Percentiles rank a stretch among this genome's conserved stretches.
Conservation (phyloP, 2,329 filamentous ascomycete genomes). For the Orbilia ellipsospora region DNA sequence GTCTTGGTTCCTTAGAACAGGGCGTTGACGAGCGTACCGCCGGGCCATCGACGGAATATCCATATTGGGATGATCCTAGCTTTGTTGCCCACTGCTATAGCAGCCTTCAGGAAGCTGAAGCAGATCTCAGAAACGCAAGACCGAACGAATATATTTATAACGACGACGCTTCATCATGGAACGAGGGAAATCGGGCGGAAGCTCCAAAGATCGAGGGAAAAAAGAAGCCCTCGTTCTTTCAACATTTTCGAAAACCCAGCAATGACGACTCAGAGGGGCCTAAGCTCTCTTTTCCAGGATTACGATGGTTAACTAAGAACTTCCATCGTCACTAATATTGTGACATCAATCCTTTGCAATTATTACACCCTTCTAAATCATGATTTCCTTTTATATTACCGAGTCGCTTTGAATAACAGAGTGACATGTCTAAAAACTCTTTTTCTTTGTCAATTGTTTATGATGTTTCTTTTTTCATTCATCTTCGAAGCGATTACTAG, state of each 20-base stretch:
- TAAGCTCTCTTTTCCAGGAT: neutral
- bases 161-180: conserved; percentile 1
- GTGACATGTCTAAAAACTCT: neutral
- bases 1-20: neutral
- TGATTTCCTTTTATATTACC: neutral
- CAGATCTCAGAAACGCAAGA: neutral
- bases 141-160: neutral
- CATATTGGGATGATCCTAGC: conserved; percentile 21
- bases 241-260: neutral
- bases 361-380: neutral
- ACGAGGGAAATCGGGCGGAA: neutral
- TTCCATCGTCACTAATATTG: neutral
- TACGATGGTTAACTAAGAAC: conserved; percentile 7
- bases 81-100: conserved; percentile 21
- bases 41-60: neutral
- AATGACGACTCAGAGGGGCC: neutral
- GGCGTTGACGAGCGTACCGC: neutral
- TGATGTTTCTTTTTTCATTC: neutral
- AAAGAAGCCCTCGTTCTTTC: conserved; percentile 6
- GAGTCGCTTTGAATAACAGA: too few species aligned
- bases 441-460: conserved; percentile 11
- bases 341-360: neutral
- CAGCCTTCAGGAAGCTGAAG: conserved; percentile 2
- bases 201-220: neutral
- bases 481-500: neutral